phyloP scores from a whole-genome alignment of 306 rosid genomes.

The Dicorynia guianensis region DNA sequence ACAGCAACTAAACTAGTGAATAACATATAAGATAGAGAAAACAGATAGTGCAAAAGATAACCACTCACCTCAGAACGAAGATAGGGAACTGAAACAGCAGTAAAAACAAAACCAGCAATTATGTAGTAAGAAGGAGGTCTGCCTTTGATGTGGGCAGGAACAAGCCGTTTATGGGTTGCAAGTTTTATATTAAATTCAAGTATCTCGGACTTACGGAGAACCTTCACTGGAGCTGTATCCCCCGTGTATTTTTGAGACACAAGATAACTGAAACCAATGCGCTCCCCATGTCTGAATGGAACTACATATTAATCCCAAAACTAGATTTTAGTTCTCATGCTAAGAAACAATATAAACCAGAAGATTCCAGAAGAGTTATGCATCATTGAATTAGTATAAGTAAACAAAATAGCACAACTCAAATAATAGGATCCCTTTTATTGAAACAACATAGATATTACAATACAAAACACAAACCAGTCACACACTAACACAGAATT shows the following conservation, averaged over 20 bases:
- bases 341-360: constrained; percentile 8
- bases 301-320: constrained; percentile 51
- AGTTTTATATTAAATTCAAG: constrained; percentile 66
- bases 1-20: background rate
- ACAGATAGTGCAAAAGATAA: background rate
- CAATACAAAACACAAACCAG: too few species aligned
- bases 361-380: background rate
- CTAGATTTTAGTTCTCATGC: constrained; percentile 20
- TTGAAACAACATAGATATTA: too few species aligned
- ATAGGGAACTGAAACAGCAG: constrained; percentile 80
- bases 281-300: constrained; percentile 90
- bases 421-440: too few species aligned
- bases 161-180: constrained; percentile 70
- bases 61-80: constrained; percentile 83
- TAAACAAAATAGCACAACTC: background rate
- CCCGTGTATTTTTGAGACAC: constrained; percentile 77
- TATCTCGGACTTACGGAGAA: constrained; percentile 60
- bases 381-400: background rate
- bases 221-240: constrained; percentile 61
- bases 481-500: too few species aligned
- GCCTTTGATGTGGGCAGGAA: constrained; percentile 84
- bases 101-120: constrained; percentile 85
- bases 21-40: background rate
- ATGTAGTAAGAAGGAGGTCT: constrained; percentile 89
- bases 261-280: constrained; percentile 85